phyloP scores from a whole-genome alignment of 257 asterid genomes.

The Jacaranda mimosifolia region DNA sequence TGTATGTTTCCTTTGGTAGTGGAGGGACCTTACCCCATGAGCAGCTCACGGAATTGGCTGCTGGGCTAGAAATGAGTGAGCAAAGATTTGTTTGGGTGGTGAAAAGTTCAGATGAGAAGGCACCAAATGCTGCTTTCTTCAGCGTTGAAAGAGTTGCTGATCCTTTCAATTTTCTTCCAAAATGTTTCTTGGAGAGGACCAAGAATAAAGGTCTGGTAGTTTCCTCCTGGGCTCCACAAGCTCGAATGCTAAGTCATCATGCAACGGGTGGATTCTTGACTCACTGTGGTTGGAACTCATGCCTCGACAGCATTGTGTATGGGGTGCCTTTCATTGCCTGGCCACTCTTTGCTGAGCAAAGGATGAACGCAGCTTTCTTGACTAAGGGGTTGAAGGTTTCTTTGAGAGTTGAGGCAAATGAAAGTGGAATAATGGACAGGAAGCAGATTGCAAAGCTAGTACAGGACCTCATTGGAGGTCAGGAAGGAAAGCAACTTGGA shows the following conservation, averaged over 20 bases:
- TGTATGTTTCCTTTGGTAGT: constrained; percentile 29
- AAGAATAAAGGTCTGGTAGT: constrained; percentile 25
- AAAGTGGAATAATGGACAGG: constrained; percentile 43
- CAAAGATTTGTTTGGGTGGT: constrained; percentile 24
- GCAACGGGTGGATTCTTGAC: constrained; percentile 9
- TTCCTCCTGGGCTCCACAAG: constrained; percentile 22
- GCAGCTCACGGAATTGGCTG: constrained; percentile 15
- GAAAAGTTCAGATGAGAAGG: constrained; percentile 14
- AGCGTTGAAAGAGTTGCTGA: not conserved
- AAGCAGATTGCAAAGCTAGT: constrained; percentile 36
- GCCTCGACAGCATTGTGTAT: constrained; percentile 45
- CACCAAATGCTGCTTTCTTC: constrained; percentile 13
- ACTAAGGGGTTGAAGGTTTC: constrained; percentile 47
- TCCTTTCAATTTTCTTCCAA: constrained; percentile 14
- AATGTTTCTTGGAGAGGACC: constrained; percentile 30
- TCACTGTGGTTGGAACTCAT: constrained; percentile 25
- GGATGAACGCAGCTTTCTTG: constrained; percentile 49
- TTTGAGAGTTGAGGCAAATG: constrained; percentile 30
- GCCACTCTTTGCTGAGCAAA: constrained; percentile 61
- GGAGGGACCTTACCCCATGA: constrained; percentile 16
- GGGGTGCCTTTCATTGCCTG: constrained; percentile 57
- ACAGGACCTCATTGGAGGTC: constrained; percentile 43
- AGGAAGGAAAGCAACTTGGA: constrained; percentile 42
- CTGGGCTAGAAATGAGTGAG: constrained; percentile 14
- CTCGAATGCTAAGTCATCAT: not conserved